Evolutionary conservation across 2,329 filamentous ascomycete genomes (phyloP).

Genomic region (Colletotrichum shisoi): DNA sequence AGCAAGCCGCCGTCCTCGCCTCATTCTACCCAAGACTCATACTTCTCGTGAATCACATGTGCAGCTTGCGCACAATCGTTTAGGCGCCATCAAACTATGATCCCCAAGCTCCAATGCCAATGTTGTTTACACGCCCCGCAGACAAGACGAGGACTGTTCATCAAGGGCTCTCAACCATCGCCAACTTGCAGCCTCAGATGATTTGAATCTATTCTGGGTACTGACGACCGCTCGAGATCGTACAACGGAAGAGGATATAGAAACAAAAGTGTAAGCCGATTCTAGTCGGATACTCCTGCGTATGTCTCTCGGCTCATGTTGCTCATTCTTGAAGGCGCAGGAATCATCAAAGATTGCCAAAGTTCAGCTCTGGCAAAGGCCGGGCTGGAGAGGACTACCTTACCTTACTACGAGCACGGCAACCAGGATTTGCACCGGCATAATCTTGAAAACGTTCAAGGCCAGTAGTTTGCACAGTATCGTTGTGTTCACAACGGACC

Average conservation of each 20-base stretch:
- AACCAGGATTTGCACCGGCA: neutral
- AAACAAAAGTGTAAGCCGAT: no score
- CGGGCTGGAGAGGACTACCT: neutral
- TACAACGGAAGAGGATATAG: no score
- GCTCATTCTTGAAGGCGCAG: neutral
- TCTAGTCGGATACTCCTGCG: no score
- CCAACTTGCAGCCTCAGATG: no score
- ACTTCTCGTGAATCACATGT: slow-evolving; percentile 15
- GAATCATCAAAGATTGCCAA: neutral
- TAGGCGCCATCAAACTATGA: neutral
- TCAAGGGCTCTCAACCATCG: neutral
- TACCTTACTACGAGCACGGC: neutral
- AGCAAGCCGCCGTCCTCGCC: slow-evolving; percentile 49
- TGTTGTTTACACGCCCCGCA: neutral
- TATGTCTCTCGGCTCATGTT: neutral
- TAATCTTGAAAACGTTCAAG: neutral
- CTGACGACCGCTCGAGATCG: no score
- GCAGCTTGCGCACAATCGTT: neutral
- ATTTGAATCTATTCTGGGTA: no score
- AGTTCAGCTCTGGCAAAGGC: neutral
- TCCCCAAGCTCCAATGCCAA: neutral
- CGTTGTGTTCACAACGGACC: neutral
- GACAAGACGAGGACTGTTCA: neutral
- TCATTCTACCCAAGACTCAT: slow-evolving; percentile 29
- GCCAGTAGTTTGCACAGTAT: no score